Base-by-base conservation (phyloP, 225 moss, liverwort and hornwort genomes). In the Pseudoscleropodium purum region DNA sequence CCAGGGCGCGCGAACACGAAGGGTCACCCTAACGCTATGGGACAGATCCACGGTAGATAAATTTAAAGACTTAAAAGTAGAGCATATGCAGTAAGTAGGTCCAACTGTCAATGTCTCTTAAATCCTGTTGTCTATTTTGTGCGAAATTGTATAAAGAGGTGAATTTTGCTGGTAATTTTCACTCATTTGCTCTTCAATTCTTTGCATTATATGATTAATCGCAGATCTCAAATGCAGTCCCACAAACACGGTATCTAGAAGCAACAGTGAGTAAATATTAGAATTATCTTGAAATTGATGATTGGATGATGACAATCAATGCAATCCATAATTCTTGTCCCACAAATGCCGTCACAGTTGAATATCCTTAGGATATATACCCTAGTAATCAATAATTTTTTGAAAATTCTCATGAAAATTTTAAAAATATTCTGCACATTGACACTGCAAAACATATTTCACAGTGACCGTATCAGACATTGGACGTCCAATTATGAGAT, bases 21-120 rank as follows among this genome's bases (percentile, higher is more conserved):
- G 51, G 84, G 84, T 9, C 56, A 85, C 0, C 1, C 49, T 47
- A 89, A 91, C 31, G 34, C 85, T 27, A 92, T 90, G 94, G 91
- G 84, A 34, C 94, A 93, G 56, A 92, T 94, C 6, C 91, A 93
- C 29, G 92, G 92, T 23, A 86, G 94, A 84, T 92, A 88, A 75
- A 87, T 66, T 1, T 3, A 10, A 62, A 36, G 49, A 3, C 41
- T 29, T 83, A 18, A 3, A 45, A 66, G 34, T 25, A 18, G 17
- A 74, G 52, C 14, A 16, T 52, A 68, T 33, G 56, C 13, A 39
- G 60, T 6, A 52, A 9, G 36, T 61, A 6, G 18, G 29, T 49
- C 1, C 0, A 9, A 37, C 23, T 43, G 36, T 20, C 1, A 45
- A 54, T 34, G 12, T 62, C 25, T 23, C 51, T 37, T 18, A 19